Base-by-base conservation (phyloP, 2,329 filamentous ascomycete genomes). In the Sarocladiaceae sp. region DNA sequence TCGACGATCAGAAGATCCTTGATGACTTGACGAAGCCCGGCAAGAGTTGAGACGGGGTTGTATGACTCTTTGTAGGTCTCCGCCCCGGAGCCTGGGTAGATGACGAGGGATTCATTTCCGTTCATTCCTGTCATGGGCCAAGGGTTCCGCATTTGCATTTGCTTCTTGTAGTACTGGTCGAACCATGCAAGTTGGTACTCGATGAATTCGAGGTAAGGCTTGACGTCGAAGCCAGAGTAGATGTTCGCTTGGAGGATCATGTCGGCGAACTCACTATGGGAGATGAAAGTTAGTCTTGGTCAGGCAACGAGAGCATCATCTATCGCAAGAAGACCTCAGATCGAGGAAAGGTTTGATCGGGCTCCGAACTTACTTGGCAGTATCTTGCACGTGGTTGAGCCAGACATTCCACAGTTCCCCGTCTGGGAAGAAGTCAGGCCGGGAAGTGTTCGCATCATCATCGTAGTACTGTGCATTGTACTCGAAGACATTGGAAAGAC, bases 21-120 rank as follows among this genome's bases (percentile, higher is more conserved):
- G 40, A 52, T 46, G n/a, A 52, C 44, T 17, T 48, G 44, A 17
- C 44, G 44, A 4, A 48, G 44, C 7, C 44, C 44, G 10, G 47
- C 47, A 15, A 50, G 31, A 3, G 51, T 53, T 12, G 51, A 53
- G 2, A 37, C 28, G 12, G 51, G 51, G 23, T 53, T 53, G 44
- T 53, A 53, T 3, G 51, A 53, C 44, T 53, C 51, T 25, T 53
- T 53, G 51, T 53, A 53, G 3, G 51, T 53, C 51, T 53, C 51
- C 4, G 51, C 51, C 3, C 33, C 52, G n/a, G 52, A 51, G 18
- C 47, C 48, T 37, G 52, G 52, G 22, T 51, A 53, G 28, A 51
- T 50, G 37, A 53, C 50, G 36, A 53, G 52, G 25, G 47, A 47
- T 22, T 53, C 48, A 37, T 53, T 53, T 4, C 51, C 51, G 31